These are phyloP conservation scores for Salvia rosmarinus DNA, from an alignment of 257 asterid species.

Conservation along the genomic window DNA sequence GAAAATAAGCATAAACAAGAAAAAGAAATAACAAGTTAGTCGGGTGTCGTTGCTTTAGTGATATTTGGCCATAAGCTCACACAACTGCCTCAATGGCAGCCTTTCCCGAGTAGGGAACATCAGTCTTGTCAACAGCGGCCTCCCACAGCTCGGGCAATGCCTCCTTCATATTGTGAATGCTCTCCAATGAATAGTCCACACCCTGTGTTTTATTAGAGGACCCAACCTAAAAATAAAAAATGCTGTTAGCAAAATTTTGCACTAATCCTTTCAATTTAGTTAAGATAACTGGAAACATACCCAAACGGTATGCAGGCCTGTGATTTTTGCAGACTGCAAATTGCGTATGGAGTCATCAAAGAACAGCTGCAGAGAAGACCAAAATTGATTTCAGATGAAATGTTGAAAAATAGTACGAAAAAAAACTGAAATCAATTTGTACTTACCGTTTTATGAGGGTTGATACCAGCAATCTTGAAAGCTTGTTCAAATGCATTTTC, in stretches of 20 bases:
- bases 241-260: not conserved
- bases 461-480: conserved; percentile 61
- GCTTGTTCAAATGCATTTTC: conserved; percentile 67
- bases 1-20: too few species aligned
- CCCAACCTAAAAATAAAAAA: conserved; percentile 59
- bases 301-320: conserved; percentile 78
- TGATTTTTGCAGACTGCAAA: conserved; percentile 65
- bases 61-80: conserved; percentile 43
- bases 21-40: not conserved
- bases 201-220: conserved; percentile 58
- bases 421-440: too few species aligned
- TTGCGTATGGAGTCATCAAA: conserved; percentile 90
- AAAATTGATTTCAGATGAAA: not conserved
- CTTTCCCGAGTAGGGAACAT: conserved; percentile 47
- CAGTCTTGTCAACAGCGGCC: conserved; percentile 49
- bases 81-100: conserved; percentile 64
- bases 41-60: not conserved
- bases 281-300: conserved; percentile 42
- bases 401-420: not conserved
- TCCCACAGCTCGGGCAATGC: conserved; percentile 94
- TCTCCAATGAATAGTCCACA: conserved; percentile 75
- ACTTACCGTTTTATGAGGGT: conserved; percentile 77
- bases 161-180: conserved; percentile 87
- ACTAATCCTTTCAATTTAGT: not conserved
- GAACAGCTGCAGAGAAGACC: conserved; percentile 58